Base-by-base conservation (phyloP, 2,329 filamentous ascomycete species). In the Neofusicoccum cordaticola region DNA sequence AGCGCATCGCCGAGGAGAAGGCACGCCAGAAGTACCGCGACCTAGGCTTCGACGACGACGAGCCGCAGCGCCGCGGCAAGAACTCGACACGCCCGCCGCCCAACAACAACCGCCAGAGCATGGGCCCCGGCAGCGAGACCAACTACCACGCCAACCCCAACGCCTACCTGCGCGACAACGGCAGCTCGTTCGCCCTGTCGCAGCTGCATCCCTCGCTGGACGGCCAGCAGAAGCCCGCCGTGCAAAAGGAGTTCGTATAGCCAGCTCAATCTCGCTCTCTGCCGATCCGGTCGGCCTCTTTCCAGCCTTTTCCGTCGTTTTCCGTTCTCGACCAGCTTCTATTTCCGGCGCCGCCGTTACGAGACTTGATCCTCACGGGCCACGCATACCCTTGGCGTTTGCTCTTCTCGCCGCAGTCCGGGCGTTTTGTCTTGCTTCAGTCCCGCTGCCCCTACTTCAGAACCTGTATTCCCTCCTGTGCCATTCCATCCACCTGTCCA, bases 11-110 rank as follows among this genome's bases (percentile, higher is more conserved):
- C n/a, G 56, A 60, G 42, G 56, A 47, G 27, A 47, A 35, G 42
- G 56, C 56, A 5, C 41, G 27, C 5, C n/a, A 22, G 17, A 60
- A 60, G 42, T 60, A 60, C 56, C 41, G 27, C 41, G 56, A 60
- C 56, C n/a, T 60, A 9, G 56, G 56, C 42, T 60, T 60, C 56
- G 56, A 60, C 42, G 56, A 60, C n/a, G 56, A 60, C 56, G 42
- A 47, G 41, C 56, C 56, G 42, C 52, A 34, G 8, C 7, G 13
- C 11, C 27, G 50, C 50, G 27, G 27, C 47, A 52, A 44, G 22
- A 60, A 57, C 19, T 22, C 35, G 7, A 7, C 39, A 3, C 53
- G 17, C 7, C 19, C 37, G 1, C 8, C 56, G 11, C 41, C 31
- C 2, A 3, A 2, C 15, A 47, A 47, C 56, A 58, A 44, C 39